phyloP scores from a whole-genome alignment of 495 filamentous ascomycete species.

The Parathielavia appendiculata region DNA sequence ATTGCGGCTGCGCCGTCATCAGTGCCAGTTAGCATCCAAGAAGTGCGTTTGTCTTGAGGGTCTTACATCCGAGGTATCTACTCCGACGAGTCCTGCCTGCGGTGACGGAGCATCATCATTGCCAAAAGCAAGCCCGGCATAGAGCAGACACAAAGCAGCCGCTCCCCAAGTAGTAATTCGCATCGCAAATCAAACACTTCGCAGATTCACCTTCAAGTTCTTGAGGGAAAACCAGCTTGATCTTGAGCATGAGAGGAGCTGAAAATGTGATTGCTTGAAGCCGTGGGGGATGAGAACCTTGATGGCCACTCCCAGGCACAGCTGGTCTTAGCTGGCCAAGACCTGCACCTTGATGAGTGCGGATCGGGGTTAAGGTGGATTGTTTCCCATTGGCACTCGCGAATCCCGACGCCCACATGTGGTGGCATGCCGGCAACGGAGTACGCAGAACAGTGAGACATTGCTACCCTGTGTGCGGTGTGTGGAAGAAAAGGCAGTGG shows the following conservation, averaged over 20 bases:
- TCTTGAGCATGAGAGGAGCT: neutral
- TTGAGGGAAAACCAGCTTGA: no score
- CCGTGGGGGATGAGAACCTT: neutral
- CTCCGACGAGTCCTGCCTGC: neutral
- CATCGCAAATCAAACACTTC: neutral
- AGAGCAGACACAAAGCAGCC: neutral
- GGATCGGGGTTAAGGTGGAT: no score
- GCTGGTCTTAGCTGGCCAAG: neutral
- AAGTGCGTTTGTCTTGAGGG: neutral
- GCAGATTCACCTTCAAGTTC: no score
- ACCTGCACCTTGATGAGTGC: no score
- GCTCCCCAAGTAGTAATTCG: neutral
- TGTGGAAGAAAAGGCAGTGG: no score
- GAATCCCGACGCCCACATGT: no score
- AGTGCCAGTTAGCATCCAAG: neutral
- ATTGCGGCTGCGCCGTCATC: neutral
- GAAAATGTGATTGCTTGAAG: neutral
- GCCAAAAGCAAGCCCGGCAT: neutral
- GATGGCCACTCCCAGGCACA: slow-evolving; percentile 1
- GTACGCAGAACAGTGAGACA: no score
- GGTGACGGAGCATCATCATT: neutral
- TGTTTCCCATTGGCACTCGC: no score
- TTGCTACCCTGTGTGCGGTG: no score
- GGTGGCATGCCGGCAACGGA: no score
- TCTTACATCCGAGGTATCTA: neutral